Evolutionary conservation across 805 yeast genomes (phyloP), one percentile per base, ranked within the genome.

Genomic region (Wickerhamomyces hampshirensis): DNA sequence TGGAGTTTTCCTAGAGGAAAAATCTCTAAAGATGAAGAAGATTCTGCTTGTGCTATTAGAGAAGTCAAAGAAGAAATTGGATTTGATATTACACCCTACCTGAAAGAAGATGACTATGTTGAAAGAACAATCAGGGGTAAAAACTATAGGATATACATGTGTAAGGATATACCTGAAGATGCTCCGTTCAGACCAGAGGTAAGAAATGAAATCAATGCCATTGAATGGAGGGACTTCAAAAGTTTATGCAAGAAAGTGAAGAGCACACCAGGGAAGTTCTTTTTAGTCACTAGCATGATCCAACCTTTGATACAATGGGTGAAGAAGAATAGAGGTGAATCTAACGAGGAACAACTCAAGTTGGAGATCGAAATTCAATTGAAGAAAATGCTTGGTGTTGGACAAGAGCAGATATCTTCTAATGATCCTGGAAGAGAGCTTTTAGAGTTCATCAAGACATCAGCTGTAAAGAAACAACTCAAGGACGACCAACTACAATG

Each of bases 1-100:
- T 93, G 98, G 98, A 84, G 96, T 6, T 93, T 93, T 53, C 99
- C 99, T 5, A 70, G 96, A 58, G 99, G 99, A 5, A 93, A 93
- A 60, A 93, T 93, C 39, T 85, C 94, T 26, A 89, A 93, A 56
- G 94, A 81, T 54, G 99, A 93, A 64, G 66, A 78, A 12, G 98
- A 93, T 59, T 71, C 77, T 5, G 79, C 75, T 36, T 94, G 98
- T 65, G 97, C 98, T 5, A 61, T 86, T 11, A 74, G 99, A 51
- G 99, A 93, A 58, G 88, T 85, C 16, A 73, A 72, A 43, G 99
- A 93, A 62, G 99, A 93, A 60, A 91, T 89, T 12, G 96, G 98
- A 0, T 89, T 81, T 53, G 94, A 93, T 58, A 80, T 86, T 33
- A 60, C 80, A 1, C 77, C 76, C 13, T 73, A 71, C 44, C 68